Percentiles rank a stretch among this genome's conserved stretches.
Evolutionary conservation across 176 grass and related monocot species (phyloP).

Genomic region (Lolium rigidum): DNA sequence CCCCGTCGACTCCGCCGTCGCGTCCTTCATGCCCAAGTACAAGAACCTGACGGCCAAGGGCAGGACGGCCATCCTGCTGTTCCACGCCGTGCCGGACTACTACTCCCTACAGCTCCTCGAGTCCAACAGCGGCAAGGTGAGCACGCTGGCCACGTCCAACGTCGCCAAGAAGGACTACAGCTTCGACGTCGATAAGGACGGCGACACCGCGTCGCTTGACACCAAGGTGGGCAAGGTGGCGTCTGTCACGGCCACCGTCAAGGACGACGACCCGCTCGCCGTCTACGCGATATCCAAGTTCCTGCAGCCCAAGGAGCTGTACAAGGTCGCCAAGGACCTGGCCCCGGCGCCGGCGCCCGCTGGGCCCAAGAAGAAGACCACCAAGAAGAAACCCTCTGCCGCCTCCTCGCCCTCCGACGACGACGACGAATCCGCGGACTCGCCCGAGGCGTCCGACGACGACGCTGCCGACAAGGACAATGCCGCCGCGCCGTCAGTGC

Average conservation of each 20-base stretch:
- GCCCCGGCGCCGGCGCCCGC: conserved; percentile 54
- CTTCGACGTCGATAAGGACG: conserved; percentile 55
- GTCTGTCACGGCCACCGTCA: conserved; percentile 59
- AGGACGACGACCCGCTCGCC: conserved; percentile 74
- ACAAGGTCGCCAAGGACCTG: conserved; percentile 39
- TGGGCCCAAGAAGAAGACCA: conserved; percentile 51
- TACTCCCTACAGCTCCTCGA: conserved; percentile 76
- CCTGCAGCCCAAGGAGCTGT: conserved; percentile 79
- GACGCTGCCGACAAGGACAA: conserved; percentile 59
- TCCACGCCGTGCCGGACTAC: conserved; percentile 81
- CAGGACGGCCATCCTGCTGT: conserved; percentile 71
- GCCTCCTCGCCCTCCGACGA: conserved; percentile 37
- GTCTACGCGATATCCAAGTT: conserved; percentile 66
- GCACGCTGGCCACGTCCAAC: conserved; percentile 74
- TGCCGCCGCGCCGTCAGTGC: conserved; percentile 22
- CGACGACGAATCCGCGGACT: conserved; percentile 36
- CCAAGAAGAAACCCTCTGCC: conserved; percentile 54
- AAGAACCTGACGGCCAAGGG: conserved; percentile 85
- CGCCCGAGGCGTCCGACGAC: conserved; percentile 44
- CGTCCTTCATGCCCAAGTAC: conserved; percentile 69
- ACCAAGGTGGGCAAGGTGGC: conserved; percentile 42
- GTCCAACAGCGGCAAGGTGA: conserved; percentile 75
- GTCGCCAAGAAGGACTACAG: conserved; percentile 78
- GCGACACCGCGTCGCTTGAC: conserved; percentile 61
- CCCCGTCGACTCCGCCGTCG: conserved; percentile 63